These are phyloP conservation scores for Wallacemonas sp. DNA, from an alignment of 208 protist genomes.

Conservation along the genomic window DNA sequence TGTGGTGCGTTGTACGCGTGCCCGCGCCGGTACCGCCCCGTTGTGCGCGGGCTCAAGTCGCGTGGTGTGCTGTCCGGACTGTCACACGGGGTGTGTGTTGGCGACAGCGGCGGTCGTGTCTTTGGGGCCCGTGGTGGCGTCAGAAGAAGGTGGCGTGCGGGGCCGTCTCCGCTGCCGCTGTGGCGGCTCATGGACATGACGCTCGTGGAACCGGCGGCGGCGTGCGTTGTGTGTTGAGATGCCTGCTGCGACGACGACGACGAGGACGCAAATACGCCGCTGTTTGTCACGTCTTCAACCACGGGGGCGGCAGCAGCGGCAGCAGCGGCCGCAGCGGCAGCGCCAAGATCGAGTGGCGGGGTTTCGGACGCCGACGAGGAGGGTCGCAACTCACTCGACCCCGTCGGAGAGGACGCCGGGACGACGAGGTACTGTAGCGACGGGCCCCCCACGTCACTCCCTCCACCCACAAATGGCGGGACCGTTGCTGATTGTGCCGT, in stretches of 20 bases:
- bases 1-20: background rate
- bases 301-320: too few species aligned
- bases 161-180: conserved; percentile 6
- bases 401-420: background rate
- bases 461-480: too few species aligned
- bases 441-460: too few species aligned
- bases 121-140: background rate
- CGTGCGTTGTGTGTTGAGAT: too few species aligned
- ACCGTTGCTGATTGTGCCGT: too few species aligned
- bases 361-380: background rate
- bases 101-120: conserved; percentile 2
- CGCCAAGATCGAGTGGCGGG: background rate
- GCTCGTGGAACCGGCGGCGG: too few species aligned
- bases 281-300: too few species aligned
- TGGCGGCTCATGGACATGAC: background rate
- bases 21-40: background rate
- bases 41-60: background rate
- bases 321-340: too few species aligned
- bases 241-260: too few species aligned
- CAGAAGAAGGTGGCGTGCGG: background rate
- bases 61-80: background rate
- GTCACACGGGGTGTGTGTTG: background rate
- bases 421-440: too few species aligned
- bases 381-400: too few species aligned
- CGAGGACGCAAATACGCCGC: too few species aligned